Conservation (phyloP, 192 early-diverging fungal species). For the Podochytrium sp. region DNA sequence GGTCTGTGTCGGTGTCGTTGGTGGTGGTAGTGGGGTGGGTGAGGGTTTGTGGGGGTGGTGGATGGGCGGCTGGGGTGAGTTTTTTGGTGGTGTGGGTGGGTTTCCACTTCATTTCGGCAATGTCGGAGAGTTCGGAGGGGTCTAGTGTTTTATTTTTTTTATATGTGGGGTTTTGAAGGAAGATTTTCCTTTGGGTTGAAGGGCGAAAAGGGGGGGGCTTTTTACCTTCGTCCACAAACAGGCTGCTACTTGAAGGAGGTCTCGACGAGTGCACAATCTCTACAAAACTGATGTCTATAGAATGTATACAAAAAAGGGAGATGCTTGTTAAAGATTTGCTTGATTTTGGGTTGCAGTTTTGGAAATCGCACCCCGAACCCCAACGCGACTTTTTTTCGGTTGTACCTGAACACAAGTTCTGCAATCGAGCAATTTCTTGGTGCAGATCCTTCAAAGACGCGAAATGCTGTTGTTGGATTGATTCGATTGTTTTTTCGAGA, state of each 20-base stretch:
- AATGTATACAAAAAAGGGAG: too few species aligned
- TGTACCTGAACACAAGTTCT: constrained; percentile 49
- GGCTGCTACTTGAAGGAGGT: background rate
- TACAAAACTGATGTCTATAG: constrained; percentile 22
- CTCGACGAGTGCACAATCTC: constrained; percentile 16
- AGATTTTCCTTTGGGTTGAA: background rate
- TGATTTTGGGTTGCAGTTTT: too few species aligned
- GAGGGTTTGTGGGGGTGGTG: background rate
- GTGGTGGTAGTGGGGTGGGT: background rate
- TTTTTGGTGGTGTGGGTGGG: background rate
- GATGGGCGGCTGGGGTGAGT: background rate
- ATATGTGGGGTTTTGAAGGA: background rate
- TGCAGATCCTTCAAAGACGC: constrained; percentile 46
- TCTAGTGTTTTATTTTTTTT: too few species aligned
- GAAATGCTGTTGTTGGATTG: constrained; percentile 47
- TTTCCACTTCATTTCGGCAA: constrained; percentile 22
- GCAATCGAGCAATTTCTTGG: constrained; percentile 48
- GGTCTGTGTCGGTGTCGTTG: constrained; percentile 4
- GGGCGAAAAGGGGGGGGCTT: background rate
- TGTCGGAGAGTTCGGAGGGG: too few species aligned
- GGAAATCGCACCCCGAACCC: too few species aligned
- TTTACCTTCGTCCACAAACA: background rate
- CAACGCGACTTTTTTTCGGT: too few species aligned
- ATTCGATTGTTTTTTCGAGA: constrained; percentile 53
- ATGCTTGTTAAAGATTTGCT: too few species aligned